Evolutionary conservation across 139 green algal genomes (phyloP), one percentile per base, ranked within the genome.

Genomic region (Coelastrella sp.): DNA sequence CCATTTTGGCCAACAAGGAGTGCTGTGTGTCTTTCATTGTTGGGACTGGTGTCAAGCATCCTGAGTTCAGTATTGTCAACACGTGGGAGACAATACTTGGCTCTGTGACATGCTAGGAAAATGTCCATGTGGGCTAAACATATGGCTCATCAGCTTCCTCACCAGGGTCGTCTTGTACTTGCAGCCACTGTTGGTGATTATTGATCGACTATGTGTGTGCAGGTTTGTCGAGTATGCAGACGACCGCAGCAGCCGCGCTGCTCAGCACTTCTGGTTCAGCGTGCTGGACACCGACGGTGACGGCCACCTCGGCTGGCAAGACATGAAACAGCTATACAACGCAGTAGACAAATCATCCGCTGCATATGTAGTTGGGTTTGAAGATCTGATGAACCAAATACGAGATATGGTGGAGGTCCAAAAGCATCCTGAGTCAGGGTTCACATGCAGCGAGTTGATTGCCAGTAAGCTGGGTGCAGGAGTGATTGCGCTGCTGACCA

Each of bases 311-410:
- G n/a, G 83, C 83, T 88, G 83, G 83, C 77, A 90, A 64, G 93
- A 95, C 89, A 77, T 93, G 86, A 90, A 84, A 73, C 91, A 76
- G 81, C 79, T 93, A 17, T 95, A 95, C 65, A 91, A 94, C 17
- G 23, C 80, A 5, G 89, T 94, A 5, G 80, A 91, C 73, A 94
- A 94, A 88, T 85, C 90, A 91, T 83, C 47, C 83, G 86, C 20
- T 78, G 60, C 74, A 20, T 93, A 91, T 74, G 87, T 94, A 47
- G 85, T 94, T 6, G 16, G n/a, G 17, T 94, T 95, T 73, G 89
- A 94, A 59, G 93, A 95, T 83, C 78, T 95, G 20, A 89, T 91
- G 89, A 90, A 93, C 78, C 93, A 95, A 88, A 75, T 95, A 16
- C 22, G 58, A 7, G 90, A 93, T 64, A 94, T 94, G 92, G 60